These are phyloP conservation scores for Funneliformis caledonium DNA, from an alignment of 371 early-diverging fungal genomes.

Conservation along the genomic window DNA sequence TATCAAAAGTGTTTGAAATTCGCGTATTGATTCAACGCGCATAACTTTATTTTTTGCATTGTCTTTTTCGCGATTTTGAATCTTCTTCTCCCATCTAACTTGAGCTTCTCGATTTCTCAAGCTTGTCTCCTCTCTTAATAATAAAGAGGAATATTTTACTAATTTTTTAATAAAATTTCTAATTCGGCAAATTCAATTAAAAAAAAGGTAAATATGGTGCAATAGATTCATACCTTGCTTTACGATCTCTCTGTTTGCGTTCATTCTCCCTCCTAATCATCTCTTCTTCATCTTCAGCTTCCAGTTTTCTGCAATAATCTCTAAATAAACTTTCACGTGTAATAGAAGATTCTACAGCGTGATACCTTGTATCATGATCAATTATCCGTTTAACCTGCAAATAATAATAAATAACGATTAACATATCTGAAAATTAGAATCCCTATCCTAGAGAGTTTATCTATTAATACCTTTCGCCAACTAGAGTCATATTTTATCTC, in stretches of 20 bases:
- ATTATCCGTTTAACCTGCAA: conserved; percentile 32
- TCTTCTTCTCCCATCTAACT: conserved; percentile 28
- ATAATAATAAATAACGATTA: not conserved
- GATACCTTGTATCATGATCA: conserved; percentile 35
- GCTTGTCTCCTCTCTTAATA: conserved; percentile 38
- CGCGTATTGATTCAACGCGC: conserved; percentile 27
- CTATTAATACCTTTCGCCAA: conserved; percentile 37
- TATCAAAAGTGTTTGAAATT: conserved; percentile 34
- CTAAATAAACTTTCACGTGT: conserved; percentile 31
- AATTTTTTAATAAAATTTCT: not conserved
- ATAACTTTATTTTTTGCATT: conserved; percentile 4
- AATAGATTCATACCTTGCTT: conserved; percentile 26
- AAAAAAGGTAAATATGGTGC: not conserved
- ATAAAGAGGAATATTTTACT: not conserved
- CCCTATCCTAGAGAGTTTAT: not conserved
- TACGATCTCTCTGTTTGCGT: conserved; percentile 31
- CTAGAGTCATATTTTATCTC: conserved; percentile 39
- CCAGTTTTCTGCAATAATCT: conserved; percentile 37
- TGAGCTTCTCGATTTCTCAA: conserved; percentile 35
- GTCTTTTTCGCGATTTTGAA: conserved; percentile 25
- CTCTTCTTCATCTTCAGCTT: conserved; percentile 40
- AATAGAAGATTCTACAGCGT: conserved; percentile 29
- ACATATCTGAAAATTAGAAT: not conserved
- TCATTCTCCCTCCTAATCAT: conserved; percentile 34
- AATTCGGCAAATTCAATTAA: not conserved